These are phyloP conservation scores for Persicaria tinctoria DNA, from an alignment of 148 eudicot genomes.

Conservation along the genomic window DNA sequence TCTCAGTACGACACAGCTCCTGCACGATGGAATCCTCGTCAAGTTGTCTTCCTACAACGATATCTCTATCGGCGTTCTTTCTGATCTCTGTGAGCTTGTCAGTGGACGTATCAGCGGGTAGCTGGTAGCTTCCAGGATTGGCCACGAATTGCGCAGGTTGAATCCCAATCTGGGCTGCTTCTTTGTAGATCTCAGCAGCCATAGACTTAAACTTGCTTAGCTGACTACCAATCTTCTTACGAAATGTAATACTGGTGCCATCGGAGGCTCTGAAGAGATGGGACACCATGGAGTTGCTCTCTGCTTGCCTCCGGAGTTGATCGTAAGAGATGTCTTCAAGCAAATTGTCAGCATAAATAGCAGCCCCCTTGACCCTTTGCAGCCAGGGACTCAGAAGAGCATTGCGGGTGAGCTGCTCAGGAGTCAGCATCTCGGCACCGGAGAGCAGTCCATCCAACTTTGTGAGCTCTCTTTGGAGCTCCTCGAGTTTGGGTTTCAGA, in stretches of 20 bases:
- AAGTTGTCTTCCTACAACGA: background rate
- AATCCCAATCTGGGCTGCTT: background rate
- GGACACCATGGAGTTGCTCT: background rate
- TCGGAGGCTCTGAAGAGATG: background rate
- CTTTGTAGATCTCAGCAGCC: background rate
- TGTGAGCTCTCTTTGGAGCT: background rate
- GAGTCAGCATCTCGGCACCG: background rate
- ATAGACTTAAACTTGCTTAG: background rate
- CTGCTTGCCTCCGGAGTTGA: background rate
- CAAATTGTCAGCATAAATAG: background rate
- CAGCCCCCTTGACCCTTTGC: background rate
- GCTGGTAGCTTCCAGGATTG: background rate
- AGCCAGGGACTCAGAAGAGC: background rate
- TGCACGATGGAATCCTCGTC: background rate
- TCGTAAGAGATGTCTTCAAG: background rate
- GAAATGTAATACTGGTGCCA: background rate
- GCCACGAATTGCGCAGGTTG: background rate
- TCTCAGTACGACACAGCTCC: background rate
- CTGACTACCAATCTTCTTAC: background rate
- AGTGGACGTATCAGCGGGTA: background rate
- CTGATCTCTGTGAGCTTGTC: background rate
- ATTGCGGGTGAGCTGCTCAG: background rate
- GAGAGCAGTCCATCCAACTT: background rate
- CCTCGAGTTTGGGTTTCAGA: background rate
- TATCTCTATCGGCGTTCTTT: background rate